Base-by-base conservation (phyloP, 192 early-diverging fungal species). In the Borealophlyctis nickersoniae region DNA sequence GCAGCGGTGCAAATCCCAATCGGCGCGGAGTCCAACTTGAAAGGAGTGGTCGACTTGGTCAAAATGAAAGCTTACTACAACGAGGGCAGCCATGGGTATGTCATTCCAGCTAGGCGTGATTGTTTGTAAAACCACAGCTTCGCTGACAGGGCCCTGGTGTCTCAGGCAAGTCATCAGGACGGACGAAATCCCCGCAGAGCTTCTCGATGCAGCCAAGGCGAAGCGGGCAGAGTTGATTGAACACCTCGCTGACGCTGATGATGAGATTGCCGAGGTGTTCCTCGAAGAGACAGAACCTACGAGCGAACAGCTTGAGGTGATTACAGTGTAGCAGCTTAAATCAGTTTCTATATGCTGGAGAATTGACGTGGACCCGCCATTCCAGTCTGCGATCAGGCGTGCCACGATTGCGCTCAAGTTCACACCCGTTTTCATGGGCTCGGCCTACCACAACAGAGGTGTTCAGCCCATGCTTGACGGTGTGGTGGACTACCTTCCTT, bases 391-490 rank as follows among this genome's bases (percentile, higher is more conserved):
- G 13, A 74, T 99, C 26, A 85, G 95, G 3, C 74, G 92, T 23
- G 77, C 81, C 2, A 94, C 93, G 0, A 60, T 94, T 34, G 76
- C 75, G 2, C 79, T 77, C 3, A 82, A 76, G 45, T 91, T 87
- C 19, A 86, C 91, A 2, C 95, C 96, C 2, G 94, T 99, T 0
- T 82, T 99, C 35, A 88, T 91, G 58, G 96, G 94, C 31, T 86
- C 92, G 3, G 84, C 93, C 33, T 94, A 91, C 78, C 88, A 86
- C 68, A 94, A 97, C 69, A 81, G 90, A 28, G 92, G 92, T 22
- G 96, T 99, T 4, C 94, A 99, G 62, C 92, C 94, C 24, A 68
- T 99, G 54, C 79, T 99, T 48, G 94, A 99, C 67, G 94, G 93
- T 48, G 87, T 96, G 0, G 65, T 90, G 48, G 80, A 91, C 54